These are phyloP conservation scores for Allium sativum DNA, from an alignment of 106 monocot species.

Conservation along the genomic window DNA sequence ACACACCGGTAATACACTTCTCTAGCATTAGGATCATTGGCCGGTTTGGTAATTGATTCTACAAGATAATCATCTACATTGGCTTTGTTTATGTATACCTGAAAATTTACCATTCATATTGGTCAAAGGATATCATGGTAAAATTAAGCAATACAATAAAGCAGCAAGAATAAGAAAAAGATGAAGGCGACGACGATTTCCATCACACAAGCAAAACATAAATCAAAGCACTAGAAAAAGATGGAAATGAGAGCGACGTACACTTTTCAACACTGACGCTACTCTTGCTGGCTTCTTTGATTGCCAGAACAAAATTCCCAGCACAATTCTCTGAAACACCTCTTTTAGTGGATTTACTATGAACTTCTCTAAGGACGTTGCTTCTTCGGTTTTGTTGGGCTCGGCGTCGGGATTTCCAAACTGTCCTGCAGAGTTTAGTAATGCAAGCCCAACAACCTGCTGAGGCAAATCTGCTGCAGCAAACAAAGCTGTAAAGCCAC, in stretches of 20 bases:
- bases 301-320: constrained; percentile 92
- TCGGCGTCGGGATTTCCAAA: constrained; percentile 35
- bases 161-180: background rate
- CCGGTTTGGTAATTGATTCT: constrained; percentile 70
- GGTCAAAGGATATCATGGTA: background rate
- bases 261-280: constrained; percentile 77
- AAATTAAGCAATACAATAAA: background rate
- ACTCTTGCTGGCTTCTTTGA: constrained; percentile 81
- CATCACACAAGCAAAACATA: too few species aligned
- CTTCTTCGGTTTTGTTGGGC: constrained; percentile 19
- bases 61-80: constrained; percentile 94
- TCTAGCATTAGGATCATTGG: constrained; percentile 77
- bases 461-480: constrained; percentile 61
- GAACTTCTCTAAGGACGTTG: constrained; percentile 27
- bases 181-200: too few species aligned
- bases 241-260: constrained; percentile 18
- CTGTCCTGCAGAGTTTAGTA: constrained; percentile 95
- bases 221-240: too few species aligned
- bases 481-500: constrained; percentile 87
- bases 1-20: constrained; percentile 88
- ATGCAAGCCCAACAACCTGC: constrained; percentile 47
- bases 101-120: background rate
- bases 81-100: constrained; percentile 78
- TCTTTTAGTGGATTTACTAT: constrained; percentile 76
- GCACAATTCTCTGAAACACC: constrained; percentile 55